Base-by-base conservation (phyloP, 176 grass and related monocot genomes). In the Musa itinerans region DNA sequence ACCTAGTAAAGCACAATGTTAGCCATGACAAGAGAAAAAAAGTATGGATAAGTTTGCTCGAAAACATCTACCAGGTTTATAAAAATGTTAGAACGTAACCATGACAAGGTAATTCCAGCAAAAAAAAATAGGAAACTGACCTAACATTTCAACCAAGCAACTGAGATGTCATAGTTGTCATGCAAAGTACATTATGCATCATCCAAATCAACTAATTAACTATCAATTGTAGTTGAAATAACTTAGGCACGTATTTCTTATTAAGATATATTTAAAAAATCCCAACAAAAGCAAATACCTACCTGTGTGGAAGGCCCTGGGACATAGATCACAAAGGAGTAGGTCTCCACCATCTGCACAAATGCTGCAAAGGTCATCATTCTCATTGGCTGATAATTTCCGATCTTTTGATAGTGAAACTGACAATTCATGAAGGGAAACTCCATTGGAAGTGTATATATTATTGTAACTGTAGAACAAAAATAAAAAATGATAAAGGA, bases 281-380 rank as follows among this genome's bases (percentile, higher is more conserved):
- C 9, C 13, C 16, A 56, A 56, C 1, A 57, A 56, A 17, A 56
- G 2, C 14, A 74, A 74, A 73, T 1, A 16, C 24, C 22, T 83
- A 99, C 95, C 90, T 94, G 75, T 91, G 81, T 99, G 95, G 77
- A 99, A 99, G 79, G 88, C 90, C 86, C 95, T 91, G 51, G 95
- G 95, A 52, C 95, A 99, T 9, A 92, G 67, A 80, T 99, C 88
- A 72, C 95, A 99, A 80, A 99, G 88, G 50, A 99, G 86, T 62
- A 99, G 95, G 72, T 89, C 59, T 63, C 95, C 90, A 58, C 90
- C 88, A 82, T 99, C 88, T 70, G 86, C 89, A 82, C 95, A 99
- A 53, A 94, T 94, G 84, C 90, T 91, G 78, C 95, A 99, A 16
- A 94, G 78, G 73, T 99, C 95, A 67, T 99, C 95, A 70, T 83